These are phyloP conservation scores for Ogataea paraovalis DNA, from an alignment of 805 yeast genomes.

Conservation along the genomic window DNA sequence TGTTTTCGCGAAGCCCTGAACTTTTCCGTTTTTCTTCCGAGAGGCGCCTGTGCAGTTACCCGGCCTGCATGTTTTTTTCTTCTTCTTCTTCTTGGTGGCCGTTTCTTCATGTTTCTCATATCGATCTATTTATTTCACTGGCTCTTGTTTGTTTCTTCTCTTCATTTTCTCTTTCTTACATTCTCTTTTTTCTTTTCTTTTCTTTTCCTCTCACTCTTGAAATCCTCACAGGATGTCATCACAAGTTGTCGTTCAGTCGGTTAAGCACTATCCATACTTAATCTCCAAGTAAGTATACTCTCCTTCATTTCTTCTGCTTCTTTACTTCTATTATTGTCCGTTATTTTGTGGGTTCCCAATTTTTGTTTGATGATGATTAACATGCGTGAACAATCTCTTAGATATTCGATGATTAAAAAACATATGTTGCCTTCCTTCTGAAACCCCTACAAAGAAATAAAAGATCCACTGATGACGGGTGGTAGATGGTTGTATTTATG, in stretches of 20 bases:
- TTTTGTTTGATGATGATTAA: constrained; percentile 11
- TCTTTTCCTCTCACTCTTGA: constrained; percentile 4
- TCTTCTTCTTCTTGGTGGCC: not conserved
- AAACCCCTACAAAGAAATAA: not conserved
- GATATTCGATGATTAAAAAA: constrained; percentile 10
- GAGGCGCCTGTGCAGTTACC: too few species aligned
- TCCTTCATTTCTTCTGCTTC: not conserved
- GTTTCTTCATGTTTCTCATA: too few species aligned
- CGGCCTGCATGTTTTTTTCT: constrained; percentile 6
- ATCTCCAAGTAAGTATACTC: constrained; percentile 36
- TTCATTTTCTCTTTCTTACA: not conserved
- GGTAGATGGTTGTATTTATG: too few species aligned
- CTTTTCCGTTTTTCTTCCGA: too few species aligned
- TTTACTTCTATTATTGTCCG: not conserved
- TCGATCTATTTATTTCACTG: not conserved
- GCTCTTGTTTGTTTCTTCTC: not conserved
- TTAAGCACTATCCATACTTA: constrained; percentile 37
- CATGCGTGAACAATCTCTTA: constrained; percentile 20
- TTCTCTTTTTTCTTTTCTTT: not conserved
- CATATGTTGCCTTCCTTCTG: constrained; percentile 13
- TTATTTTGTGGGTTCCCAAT: not conserved
- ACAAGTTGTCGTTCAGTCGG: constrained; percentile 13
- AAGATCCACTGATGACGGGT: not conserved
- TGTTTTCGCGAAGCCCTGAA: too few species aligned
- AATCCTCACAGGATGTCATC: constrained; percentile 27